A percentile compares a stretch with the other conserved stretches of the same genome.
Evolutionary conservation across 1,139 yeast species (phyloP).

Genomic region (Pneumocystis murina): DNA sequence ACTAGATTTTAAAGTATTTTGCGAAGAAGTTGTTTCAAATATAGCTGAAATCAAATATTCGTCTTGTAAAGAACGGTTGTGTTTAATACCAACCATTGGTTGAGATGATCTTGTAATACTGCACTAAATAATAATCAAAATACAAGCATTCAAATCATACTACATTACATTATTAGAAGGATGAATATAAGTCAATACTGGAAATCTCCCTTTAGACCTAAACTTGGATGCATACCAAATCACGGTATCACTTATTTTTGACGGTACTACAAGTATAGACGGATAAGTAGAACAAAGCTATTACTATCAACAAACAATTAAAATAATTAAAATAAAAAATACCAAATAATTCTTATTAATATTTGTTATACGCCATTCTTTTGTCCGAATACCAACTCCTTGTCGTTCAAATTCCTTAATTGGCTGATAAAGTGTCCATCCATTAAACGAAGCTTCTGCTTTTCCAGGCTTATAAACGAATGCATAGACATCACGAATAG

Average conservation of each 20-base stretch:
- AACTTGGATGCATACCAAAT: conserved; percentile 70
- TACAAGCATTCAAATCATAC: background rate
- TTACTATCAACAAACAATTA: background rate
- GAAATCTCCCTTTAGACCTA: conserved; percentile 73
- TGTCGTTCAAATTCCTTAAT: conserved; percentile 47
- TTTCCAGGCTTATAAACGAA: conserved; percentile 48
- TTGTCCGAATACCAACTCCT: conserved; percentile 23
- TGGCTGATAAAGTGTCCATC: conserved; percentile 63
- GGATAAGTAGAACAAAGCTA: conserved; percentile 67
- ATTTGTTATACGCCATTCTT: conserved; percentile 53
- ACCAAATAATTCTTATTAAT: conserved; percentile 46
- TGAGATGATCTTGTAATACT: conserved; percentile 82
- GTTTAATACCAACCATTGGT: conserved; percentile 83
- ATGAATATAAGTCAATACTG: conserved; percentile 67
- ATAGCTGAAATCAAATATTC: conserved; percentile 66
- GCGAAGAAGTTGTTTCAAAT: conserved; percentile 35
- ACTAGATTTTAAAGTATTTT: background rate
- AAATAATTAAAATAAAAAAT: background rate
- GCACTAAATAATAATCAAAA: conserved; percentile 25
- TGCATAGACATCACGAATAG: conserved; percentile 38
- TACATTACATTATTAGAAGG: conserved; percentile 30
- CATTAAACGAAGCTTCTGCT: conserved; percentile 37
- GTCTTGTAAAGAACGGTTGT: conserved; percentile 79
- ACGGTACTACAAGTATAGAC: conserved; percentile 48
- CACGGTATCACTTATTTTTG: conserved; percentile 62